phyloP scores from a whole-genome alignment of 2,329 filamentous ascomycete species.

The Trichoderma guizhouense region DNA sequence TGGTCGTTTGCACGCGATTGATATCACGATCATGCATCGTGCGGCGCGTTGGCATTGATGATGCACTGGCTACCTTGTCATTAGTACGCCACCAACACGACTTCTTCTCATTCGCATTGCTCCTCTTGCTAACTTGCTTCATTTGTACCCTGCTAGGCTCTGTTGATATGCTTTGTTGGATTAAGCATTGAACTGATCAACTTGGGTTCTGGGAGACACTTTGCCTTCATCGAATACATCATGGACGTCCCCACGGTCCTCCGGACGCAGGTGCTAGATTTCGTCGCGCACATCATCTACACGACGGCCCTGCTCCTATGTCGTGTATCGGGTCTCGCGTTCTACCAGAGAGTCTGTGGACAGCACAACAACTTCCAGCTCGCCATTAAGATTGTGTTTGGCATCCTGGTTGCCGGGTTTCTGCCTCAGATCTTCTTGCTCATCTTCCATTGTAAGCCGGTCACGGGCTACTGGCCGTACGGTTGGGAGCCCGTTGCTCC shows the following conservation, averaged over 20 bases:
- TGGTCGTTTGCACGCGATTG: constrained; percentile 35
- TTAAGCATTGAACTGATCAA: constrained; percentile 44
- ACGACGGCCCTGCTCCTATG: constrained; percentile 48
- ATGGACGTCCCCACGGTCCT: constrained; percentile 40
- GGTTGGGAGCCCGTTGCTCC: constrained; percentile 41
- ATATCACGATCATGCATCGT: constrained; percentile 36
- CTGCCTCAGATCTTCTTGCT: constrained; percentile 48
- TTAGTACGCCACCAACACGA: constrained; percentile 29
- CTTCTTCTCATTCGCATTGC: background rate
- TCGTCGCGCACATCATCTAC: constrained; percentile 50
- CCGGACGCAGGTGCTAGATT: constrained; percentile 46
- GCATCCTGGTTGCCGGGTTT: constrained; percentile 40
- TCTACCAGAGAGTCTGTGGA: constrained; percentile 46
- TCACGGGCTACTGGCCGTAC: constrained; percentile 52
- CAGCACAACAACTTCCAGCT: constrained; percentile 35
- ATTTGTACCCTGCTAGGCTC: constrained; percentile 24
- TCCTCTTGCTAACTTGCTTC: background rate
- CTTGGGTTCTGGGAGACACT: constrained; percentile 46
- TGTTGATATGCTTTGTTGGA: constrained; percentile 42
- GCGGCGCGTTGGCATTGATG: constrained; percentile 38
- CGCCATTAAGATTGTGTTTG: constrained; percentile 35
- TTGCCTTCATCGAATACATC: constrained; percentile 45
- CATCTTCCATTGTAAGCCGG: constrained; percentile 49
- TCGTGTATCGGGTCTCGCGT: constrained; percentile 50
- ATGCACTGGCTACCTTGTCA: constrained; percentile 35